phyloP scores from a whole-genome alignment of 352 stramenopile species.

The Thraustotheca clavata region DNA sequence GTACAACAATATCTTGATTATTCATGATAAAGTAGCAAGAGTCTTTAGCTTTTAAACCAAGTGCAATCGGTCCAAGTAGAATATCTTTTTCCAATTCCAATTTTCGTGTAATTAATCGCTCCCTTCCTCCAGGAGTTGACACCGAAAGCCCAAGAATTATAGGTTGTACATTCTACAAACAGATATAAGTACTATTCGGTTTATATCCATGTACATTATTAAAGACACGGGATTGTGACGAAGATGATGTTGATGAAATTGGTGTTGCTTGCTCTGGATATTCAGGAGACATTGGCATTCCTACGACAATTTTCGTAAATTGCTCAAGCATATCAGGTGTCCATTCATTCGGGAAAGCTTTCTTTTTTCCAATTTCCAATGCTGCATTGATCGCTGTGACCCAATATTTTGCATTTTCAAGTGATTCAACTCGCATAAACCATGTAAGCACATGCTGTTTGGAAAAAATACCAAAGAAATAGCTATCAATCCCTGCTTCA shows the following conservation, averaged over 20 bases:
- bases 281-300: background rate
- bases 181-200: too few species aligned
- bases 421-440: conserved; percentile 67
- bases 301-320: background rate
- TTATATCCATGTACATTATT: background rate
- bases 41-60: background rate
- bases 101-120: conserved; percentile 8
- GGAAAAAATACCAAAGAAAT: conserved; percentile 70
- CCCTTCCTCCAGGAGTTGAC: background rate
- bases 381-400: conserved; percentile 74
- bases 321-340: conserved; percentile 47
- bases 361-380: conserved; percentile 53
- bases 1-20: conserved; percentile 2
- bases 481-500: conserved; percentile 44
- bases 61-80: background rate
- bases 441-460: conserved; percentile 70
- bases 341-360: conserved; percentile 59
- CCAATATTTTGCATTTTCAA: conserved; percentile 60
- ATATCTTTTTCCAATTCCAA: conserved; percentile 11
- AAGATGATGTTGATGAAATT: background rate
- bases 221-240: background rate
- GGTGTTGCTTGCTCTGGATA: background rate
- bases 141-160: background rate
- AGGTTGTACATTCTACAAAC: background rate
- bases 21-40: background rate